Base-by-base conservation (phyloP, 768 basidiomycete genomes). In the Tubosaeta sp. region DNA sequence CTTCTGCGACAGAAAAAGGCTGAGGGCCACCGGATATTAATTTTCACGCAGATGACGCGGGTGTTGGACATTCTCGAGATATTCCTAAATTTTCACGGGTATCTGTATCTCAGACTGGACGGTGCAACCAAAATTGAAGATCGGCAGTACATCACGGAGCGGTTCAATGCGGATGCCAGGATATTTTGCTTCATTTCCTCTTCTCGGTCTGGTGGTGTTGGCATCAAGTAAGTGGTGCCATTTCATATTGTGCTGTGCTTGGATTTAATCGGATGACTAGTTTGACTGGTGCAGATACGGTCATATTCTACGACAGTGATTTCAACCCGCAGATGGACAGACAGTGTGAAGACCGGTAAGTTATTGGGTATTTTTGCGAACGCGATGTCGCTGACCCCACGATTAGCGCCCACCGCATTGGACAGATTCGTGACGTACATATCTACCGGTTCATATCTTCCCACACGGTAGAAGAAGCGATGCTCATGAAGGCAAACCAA, bases 261-360 rank as follows among this genome's bases (percentile, higher is more conserved):
- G 53, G 56, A 51, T 59, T 58, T 51, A 45, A 66, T 47, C 4
- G 27, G 14, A 13, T 22, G 29, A 14, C 46, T 68, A 86, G 91
- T 68, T 64, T 89, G 55, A 88, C 86, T 6, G 89, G 89, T 16
- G 93, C 93, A 18, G 93, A 95, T 63, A 97, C 96, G 0, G 95
- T 99, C 60, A 82, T 99, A 48, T 94, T 99, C 68, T 98, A 95
- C 63, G 95, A 97, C 64, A 91, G 90, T 53, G 94, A 96, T 67
- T 96, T 95, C 75, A 93, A 92, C 60, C 94, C 94, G 1, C 94
- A 96, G 66, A 96, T 95, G 90, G 95, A 99, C 67, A 76, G 88
- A 40, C 95, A 99, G 65, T 97, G 96, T 59, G 91, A 94, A 69
- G 95, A 97, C 69, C 78, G 87, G 85, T 86, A 63, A 54, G 79